phyloP scores from a whole-genome alignment of 805 yeast species.

The Kuraishia ogatae region DNA sequence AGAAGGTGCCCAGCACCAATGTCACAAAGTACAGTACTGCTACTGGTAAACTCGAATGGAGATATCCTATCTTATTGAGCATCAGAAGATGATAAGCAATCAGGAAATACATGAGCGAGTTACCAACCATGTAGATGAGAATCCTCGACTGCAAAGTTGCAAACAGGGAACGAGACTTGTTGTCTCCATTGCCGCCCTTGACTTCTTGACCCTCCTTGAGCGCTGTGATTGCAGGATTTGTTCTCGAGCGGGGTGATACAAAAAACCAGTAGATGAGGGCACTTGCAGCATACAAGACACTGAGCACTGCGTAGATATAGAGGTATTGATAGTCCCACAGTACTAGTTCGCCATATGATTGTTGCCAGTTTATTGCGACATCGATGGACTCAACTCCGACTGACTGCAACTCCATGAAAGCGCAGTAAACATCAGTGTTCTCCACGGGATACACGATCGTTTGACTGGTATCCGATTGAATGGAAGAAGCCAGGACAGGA shows the following conservation, averaged over 20 bases:
- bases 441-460: slow-evolving; percentile 10
- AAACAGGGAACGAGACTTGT: neutral
- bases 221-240: slow-evolving; percentile 1
- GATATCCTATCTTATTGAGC: slow-evolving; percentile 20
- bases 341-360: slow-evolving; percentile 20
- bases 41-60: slow-evolving; percentile 9
- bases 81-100: slow-evolving; percentile 9
- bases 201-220: slow-evolving; percentile 67
- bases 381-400: slow-evolving; percentile 7
- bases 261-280: slow-evolving; percentile 9
- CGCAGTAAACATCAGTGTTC: slow-evolving; percentile 18
- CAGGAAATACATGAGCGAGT: slow-evolving; percentile 10
- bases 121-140: slow-evolving; percentile 11
- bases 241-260: slow-evolving; percentile 8
- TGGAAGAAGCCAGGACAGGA: slow-evolving; percentile 8
- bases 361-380: slow-evolving; percentile 21
- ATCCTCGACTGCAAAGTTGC: slow-evolving; percentile 19
- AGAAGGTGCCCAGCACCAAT: slow-evolving; percentile 14
- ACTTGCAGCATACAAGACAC: slow-evolving; percentile 11
- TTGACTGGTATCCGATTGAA: slow-evolving; percentile 4
- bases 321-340: slow-evolving; percentile 19
- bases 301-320: slow-evolving; percentile 13
- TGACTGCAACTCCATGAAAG: slow-evolving; percentile 12
- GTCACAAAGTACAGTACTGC: slow-evolving; percentile 14
- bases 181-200: slow-evolving; percentile 25